Conservation (phyloP, 352 stramenopile genomes). For the Pythium insidiosum region DNA sequence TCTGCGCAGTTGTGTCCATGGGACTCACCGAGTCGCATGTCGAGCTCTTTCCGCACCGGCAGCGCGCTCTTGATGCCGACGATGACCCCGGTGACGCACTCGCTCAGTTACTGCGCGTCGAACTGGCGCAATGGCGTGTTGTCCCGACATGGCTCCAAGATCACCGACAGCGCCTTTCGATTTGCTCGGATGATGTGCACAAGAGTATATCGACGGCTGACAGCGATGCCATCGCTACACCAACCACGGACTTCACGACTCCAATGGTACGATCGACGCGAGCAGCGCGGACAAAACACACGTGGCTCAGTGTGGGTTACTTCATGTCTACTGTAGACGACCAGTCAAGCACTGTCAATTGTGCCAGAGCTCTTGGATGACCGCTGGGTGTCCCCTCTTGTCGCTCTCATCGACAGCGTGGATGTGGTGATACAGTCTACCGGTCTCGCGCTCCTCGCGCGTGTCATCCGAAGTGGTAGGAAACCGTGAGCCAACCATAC, state of each 20-base stretch:
- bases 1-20: too few species aligned
- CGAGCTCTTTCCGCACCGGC: conserved; percentile 25
- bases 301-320: neutral
- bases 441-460: conserved; percentile 38
- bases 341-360: conserved; percentile 32
- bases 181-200: conserved; percentile 2
- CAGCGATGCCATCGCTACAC: conserved; percentile 2
- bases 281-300: neutral
- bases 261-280: conserved; percentile 14
- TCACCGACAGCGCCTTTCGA: neutral
- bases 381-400: conserved; percentile 50
- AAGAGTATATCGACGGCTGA: conserved; percentile 8
- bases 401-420: conserved; percentile 39
- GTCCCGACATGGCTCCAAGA: conserved; percentile 26
- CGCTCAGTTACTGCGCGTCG: conserved; percentile 29
- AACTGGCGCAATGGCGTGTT: conserved; percentile 30
- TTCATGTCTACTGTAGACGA: conserved; percentile 18
- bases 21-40: conserved; percentile 38
- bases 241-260: conserved; percentile 6
- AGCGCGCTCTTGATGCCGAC: conserved; percentile 14
- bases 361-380: conserved; percentile 57
- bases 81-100: conserved; percentile 34
- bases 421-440: conserved; percentile 42
- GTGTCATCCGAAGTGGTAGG: conserved; percentile 35
- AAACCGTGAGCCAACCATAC: neutral